phyloP scores from a whole-genome alignment of 495 filamentous ascomycete species.

The Talaromyces proteolyticus region DNA sequence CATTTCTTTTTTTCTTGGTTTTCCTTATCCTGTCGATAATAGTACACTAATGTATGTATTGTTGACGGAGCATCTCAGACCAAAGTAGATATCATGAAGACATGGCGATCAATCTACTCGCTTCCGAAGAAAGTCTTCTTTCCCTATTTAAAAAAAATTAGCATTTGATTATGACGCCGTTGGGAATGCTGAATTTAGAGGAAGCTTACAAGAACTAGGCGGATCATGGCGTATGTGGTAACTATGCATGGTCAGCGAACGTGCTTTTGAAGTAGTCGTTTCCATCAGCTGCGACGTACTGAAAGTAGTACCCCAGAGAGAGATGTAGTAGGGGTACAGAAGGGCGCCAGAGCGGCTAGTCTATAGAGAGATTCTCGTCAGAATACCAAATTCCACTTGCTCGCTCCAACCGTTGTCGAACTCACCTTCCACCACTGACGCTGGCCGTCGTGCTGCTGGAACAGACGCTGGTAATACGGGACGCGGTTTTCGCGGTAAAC shows the following conservation, averaged over 20 bases:
- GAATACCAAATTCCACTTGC: conserved; percentile 23
- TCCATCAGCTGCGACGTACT: not conserved
- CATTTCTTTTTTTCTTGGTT: conserved; percentile 23
- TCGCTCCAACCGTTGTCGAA: conserved; percentile 52
- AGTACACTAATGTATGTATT: conserved; percentile 25
- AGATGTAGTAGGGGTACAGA: conserved; percentile 67
- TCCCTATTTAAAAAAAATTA: conserved; percentile 37
- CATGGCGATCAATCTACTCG: conserved; percentile 36
- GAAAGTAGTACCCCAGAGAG: conserved; percentile 49
- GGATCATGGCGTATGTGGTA: conserved; percentile 53
- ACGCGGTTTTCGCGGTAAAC: conserved; percentile 83
- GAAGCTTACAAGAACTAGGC: conserved; percentile 49
- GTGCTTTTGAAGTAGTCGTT: not conserved
- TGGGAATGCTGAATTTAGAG: no score
- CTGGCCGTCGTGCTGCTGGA: conserved; percentile 74
- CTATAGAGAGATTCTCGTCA: conserved; percentile 34
- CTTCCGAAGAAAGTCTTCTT: conserved; percentile 86
- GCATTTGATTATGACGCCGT: conserved; percentile 8
- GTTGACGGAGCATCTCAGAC: conserved; percentile 10
- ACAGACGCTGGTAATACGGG: conserved; percentile 73
- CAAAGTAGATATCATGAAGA: conserved; percentile 9
- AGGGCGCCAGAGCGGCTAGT: conserved; percentile 58
- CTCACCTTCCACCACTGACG: conserved; percentile 86
- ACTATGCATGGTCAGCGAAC: conserved; percentile 22
- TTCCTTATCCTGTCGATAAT: conserved; percentile 27